Evolutionary conservation across 176 grass and related monocot genomes (phyloP), one percentile per base, ranked within the genome.

Genomic region (Sorghum bicolor): DNA sequence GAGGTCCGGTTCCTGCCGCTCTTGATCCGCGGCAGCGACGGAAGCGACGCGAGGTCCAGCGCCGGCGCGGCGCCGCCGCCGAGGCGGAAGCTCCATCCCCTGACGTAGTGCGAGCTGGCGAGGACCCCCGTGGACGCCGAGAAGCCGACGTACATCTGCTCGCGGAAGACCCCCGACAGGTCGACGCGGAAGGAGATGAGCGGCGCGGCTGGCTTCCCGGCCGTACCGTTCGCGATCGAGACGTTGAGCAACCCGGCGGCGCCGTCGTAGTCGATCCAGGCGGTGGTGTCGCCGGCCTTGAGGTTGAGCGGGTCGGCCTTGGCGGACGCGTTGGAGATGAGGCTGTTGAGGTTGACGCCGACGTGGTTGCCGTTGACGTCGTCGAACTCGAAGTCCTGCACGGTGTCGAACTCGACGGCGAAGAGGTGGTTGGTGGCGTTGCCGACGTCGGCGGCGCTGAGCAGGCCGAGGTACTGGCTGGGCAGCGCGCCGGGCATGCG

Each of bases 361-460:
- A 97, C 88, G 74, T 97, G 95, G 65, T 97, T 97, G 66, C 91
- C 92, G 48, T 97, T 94, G 83, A 97, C 88, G 70, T 97, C 95
- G 17, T 68, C 79, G 87, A 97, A 94, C 85, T 97, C 95, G 65
- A 94, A 94, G 87, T 97, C 92, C 91, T 94, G 90, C 13, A 97
- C 92, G 28, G 95, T 97, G 78, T 97, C 92, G 79, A 97, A 97
- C 89, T 97, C 95, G 2, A 97, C 64, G 47, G 95, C 92, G 75
- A 97, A 93, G 13, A 97, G 38, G 74, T 97, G 95, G 87, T 97
- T 94, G 36, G 88, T 91, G 29, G 79, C 64, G 82, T 97, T 97
- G 34, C 95, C 92, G 17, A 70, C 3, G 77, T 93, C 88, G 40
- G 28, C 50, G 74, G 90, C 78, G 91, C 84, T 88, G 81, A 94